Evolutionary conservation across 805 yeast genomes (phyloP).

Genomic region (Teunomyces funiuensis): DNA sequence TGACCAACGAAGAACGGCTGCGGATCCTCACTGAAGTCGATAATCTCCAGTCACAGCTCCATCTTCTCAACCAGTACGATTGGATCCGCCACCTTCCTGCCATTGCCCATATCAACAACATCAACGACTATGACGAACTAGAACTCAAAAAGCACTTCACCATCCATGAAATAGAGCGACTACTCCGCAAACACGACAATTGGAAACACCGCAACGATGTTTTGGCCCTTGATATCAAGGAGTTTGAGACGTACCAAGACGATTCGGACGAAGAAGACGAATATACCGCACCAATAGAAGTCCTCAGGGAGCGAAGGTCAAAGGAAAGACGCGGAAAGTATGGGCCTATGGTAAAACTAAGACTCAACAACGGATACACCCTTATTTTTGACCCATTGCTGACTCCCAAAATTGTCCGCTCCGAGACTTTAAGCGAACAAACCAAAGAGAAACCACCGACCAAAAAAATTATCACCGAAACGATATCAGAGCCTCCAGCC

Average conservation of each 20-base stretch:
- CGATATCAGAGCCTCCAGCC: too few species aligned
- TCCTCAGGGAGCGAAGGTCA: slow-evolving; percentile 22
- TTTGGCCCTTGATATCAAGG: slow-evolving; percentile 26
- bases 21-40: slow-evolving; percentile 59
- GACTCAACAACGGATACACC: slow-evolving; percentile 36
- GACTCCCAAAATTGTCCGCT: slow-evolving; percentile 22
- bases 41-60: slow-evolving; percentile 44
- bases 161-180: slow-evolving; percentile 42
- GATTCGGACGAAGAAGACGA: slow-evolving; percentile 26
- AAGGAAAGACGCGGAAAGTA: slow-evolving; percentile 22
- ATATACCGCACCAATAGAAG: slow-evolving; percentile 22
- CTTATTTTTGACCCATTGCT: slow-evolving; percentile 40
- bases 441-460: not conserved
- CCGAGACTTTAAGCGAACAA: not conserved
- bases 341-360: slow-evolving; percentile 39
- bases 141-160: slow-evolving; percentile 52
- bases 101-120: slow-evolving; percentile 52
- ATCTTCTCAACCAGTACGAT: slow-evolving; percentile 39
- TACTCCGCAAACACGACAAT: slow-evolving; percentile 35
- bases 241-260: slow-evolving; percentile 8
- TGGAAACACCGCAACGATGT: slow-evolving; percentile 36
- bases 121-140: slow-evolving; percentile 50
- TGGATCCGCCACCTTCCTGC: slow-evolving; percentile 49
- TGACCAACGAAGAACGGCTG: slow-evolving; percentile 54
- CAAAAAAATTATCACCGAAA: too few species aligned